Base-by-base conservation (phyloP, 2,329 filamentous ascomycete genomes). In the Dactylonectria estremocensis region DNA sequence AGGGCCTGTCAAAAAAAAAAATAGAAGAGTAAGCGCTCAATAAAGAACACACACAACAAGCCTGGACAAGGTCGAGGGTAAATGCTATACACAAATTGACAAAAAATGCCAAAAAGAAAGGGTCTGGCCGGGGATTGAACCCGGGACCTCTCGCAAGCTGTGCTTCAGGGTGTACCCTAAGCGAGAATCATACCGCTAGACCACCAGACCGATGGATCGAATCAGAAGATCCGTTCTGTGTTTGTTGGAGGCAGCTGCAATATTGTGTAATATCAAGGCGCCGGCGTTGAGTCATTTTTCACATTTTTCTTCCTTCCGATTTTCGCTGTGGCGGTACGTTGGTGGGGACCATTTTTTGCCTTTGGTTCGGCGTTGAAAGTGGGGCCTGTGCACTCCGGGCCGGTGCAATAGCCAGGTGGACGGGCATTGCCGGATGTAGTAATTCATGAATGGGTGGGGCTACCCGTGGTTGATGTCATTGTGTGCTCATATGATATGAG, bases 141-240 rank as follows among this genome's bases (percentile, higher is more conserved):
- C 80, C 81, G 81, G 81, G 81, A 82, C 81, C 81, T 83, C 81
- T 82, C 81, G 81, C 81, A 83, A 76, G 72, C 72, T 59, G 53
- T 72, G 78, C 79, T 79, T 55, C 72, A 78, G 80, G 80, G 79
- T 82, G 70, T 74, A 78, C 88, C 88, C 89, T 90, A 90, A 90
- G 89, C 88, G 88, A 89, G 88, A 90, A 91, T 90, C 88, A 90
- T 90, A 90, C 88, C 88, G 87, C 88, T 89, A 89, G 87, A 89
- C 87, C 86, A 89, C 80, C 82, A 83, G 82, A 83, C 82, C 83
- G 56, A 65, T 28, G 3, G 67, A 68, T 14, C 31, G 46, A 46
- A 68, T 24, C 31, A 16, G 14, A 62, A 31, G 24, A 68, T 65
- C 43, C 63, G 54, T 53, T 67, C 14, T 49, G 65, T 67, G 67